phyloP scores from a whole-genome alignment of 345 rosid species.

The Arabidopsis suecica region DNA sequence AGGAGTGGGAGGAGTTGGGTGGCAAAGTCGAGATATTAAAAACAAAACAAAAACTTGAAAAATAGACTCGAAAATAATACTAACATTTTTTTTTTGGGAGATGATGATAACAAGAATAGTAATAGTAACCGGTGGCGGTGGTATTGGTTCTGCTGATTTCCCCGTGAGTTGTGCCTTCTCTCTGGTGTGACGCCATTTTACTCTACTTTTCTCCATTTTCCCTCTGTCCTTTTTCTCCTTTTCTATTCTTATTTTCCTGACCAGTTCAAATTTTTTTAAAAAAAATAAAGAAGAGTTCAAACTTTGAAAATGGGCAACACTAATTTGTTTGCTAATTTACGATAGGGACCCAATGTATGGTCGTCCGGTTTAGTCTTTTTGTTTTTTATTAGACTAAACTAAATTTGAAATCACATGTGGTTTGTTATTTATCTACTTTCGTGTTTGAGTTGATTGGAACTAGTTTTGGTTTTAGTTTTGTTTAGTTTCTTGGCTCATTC shows the following conservation, averaged over 20 bases:
- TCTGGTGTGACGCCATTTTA: constrained; percentile 38
- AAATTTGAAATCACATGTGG: no score
- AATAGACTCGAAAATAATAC: neutral
- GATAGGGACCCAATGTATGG: neutral
- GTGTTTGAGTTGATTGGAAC: no score
- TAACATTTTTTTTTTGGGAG: neutral
- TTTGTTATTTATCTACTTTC: no score
- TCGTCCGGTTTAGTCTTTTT: no score
- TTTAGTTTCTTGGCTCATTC: no score
- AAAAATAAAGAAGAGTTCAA: neutral
- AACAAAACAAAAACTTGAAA: neutral
- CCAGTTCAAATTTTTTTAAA: neutral
- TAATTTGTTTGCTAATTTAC: neutral
- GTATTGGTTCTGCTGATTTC: constrained; percentile 31
- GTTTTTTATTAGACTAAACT: no score
- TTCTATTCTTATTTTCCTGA: neutral
- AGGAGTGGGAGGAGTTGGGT: constrained; percentile 44
- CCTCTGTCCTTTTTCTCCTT: neutral
- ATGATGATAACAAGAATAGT: constrained; percentile 2
- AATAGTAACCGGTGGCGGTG: constrained; percentile 32
- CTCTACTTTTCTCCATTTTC: constrained; percentile 16
- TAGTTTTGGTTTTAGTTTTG: no score
- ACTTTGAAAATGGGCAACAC: neutral
- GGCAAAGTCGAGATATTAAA: constrained; percentile 23
- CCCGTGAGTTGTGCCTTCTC: constrained; percentile 28